Base-by-base conservation (phyloP, 805 yeast genomes). In the Pichia ethanolica region DNA sequence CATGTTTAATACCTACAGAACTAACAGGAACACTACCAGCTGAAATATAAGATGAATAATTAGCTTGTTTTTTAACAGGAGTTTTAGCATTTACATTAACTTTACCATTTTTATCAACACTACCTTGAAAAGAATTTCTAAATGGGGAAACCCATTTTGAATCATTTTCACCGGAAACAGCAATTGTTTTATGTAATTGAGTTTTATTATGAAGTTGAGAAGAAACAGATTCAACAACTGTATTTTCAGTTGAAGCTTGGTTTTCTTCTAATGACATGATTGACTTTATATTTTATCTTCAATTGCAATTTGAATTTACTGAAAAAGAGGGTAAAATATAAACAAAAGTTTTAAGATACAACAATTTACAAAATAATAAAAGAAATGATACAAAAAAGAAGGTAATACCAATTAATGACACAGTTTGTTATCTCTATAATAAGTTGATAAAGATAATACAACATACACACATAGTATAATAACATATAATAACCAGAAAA, bases 91-190 rank as follows among this genome's bases (percentile, higher is more conserved):
- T 48, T 42, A 45, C 39, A 9, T 35, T 30, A 11, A 32, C 33
- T 7, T 34, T 20, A 27, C 44, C 45, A 20, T 20, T 30, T 30
- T 30, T 30, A 30, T 6, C 7, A 30, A 30, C 32, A 30, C 20
- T 20, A 20, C 9, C 32, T 30, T 30, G 32, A 7, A 2, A 9
- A 7, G 42, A 35, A 8, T 52, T 53, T 51, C 67, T 59, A 53
- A 63, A 63, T 2, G 67, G 67, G n/a, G 67, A 63, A 7, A 60
- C 57, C 64, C 64, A 63, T 3, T 39, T 35, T 32, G 42, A 39
- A 6, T 39, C 12, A 6, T 20, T 20, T 20, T 51, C 51, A 1
- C 46, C 41, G 3, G 48, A 42, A 3, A 9, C 27, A 14, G 46
- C 32, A 27, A 45, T 49, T 8, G 52, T 45, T 39, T 42, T 49